Evolutionary conservation across 169 alveolate genomes (phyloP).

Genomic region (Cryptosporidium felis): DNA sequence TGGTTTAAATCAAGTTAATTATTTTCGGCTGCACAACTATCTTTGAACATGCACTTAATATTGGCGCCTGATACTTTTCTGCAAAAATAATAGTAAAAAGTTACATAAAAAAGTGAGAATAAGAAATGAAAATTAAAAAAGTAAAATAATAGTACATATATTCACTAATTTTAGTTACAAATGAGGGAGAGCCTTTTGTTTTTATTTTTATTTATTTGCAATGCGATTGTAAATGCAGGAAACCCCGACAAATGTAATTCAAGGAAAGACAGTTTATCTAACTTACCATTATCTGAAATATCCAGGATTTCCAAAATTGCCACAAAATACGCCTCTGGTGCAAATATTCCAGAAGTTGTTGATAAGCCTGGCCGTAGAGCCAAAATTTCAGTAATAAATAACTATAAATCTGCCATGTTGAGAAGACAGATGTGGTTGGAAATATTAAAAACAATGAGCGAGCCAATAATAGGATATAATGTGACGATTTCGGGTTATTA

Average conservation of each 20-base stretch:
- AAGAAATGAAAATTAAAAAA: background rate
- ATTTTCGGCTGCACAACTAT: no score
- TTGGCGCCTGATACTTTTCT: constrained; percentile 63
- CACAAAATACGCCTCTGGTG: constrained; percentile 55
- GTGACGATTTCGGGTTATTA: constrained; percentile 16
- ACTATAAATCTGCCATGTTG: constrained; percentile 29
- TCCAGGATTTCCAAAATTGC: constrained; percentile 49
- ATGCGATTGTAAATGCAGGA: background rate
- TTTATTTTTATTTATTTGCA: background rate
- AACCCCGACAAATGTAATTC: background rate
- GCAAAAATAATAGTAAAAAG: no score
- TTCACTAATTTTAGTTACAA: background rate
- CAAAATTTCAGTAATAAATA: background rate
- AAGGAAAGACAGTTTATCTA: background rate
- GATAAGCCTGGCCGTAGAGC: constrained; percentile 49
- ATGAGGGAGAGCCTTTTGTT: background rate
- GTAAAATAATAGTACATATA: background rate
- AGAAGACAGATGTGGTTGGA: constrained; percentile 41
- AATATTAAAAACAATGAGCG: background rate
- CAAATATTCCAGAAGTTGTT: constrained; percentile 47
- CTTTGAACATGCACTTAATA: constrained; percentile 33
- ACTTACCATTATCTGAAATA: constrained; percentile 8
- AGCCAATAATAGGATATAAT: constrained; percentile 37
- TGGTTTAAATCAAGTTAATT: no score
- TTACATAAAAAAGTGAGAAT: background rate